Conservation (phyloP, 2,329 filamentous ascomycete genomes). For the Penicillium sp. region DNA sequence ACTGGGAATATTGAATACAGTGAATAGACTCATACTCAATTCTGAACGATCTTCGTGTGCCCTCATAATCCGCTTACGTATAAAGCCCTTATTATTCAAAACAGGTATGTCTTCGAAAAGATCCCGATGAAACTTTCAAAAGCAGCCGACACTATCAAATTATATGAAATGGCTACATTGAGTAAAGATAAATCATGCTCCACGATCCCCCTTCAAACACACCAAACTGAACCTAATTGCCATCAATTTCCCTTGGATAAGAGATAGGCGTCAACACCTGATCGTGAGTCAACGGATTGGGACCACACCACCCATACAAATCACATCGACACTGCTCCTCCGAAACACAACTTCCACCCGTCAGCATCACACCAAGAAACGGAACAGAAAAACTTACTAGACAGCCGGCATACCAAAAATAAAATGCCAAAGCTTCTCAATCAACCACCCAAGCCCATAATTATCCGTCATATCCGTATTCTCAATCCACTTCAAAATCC, state of each 20-base stretch:
- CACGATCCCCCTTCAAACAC: too few relatives aligned
- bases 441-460: constrained; percentile 16
- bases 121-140: not conserved
- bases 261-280: constrained; percentile 1
- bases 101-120: not conserved
- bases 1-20: not conserved
- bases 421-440: constrained; percentile 21
- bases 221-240: not conserved
- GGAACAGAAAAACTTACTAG: constrained; percentile 8
- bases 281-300: not conserved
- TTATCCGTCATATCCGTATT: not conserved
- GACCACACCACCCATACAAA: constrained; percentile 17
- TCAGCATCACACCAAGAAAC: not conserved
- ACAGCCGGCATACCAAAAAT: constrained; percentile 16
- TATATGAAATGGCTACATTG: not conserved
- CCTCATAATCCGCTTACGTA: not conserved
- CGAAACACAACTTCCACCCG: constrained; percentile 3
- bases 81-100: not conserved
- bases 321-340: constrained; percentile 15
- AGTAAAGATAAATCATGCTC: not conserved
- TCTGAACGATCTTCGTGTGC: not conserved
- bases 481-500: too few relatives aligned
- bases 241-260: not conserved
- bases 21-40: not conserved
- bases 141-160: not conserved